A percentile compares a stretch with the other conserved stretches of the same genome.
Evolutionary conservation across 805 yeast genomes (phyloP).

Genomic region (Metschnikowia amazonensis): DNA sequence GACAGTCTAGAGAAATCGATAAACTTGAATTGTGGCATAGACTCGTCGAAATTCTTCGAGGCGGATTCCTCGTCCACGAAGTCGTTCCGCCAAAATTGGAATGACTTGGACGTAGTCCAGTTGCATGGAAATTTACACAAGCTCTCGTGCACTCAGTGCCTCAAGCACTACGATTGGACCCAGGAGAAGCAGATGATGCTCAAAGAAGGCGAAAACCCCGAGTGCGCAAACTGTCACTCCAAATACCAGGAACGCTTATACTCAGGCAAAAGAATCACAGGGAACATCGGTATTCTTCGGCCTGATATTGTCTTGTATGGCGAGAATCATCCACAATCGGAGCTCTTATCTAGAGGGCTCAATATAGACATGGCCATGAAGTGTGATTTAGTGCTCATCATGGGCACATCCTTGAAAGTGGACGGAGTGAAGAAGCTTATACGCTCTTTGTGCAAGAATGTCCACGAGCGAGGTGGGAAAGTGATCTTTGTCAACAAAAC

Average conservation of each 20-base stretch:
- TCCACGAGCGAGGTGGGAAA: slow-evolving; percentile 75
- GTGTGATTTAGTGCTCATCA: slow-evolving; percentile 79
- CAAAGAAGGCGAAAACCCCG: slow-evolving; percentile 65
- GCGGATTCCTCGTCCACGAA: slow-evolving; percentile 15
- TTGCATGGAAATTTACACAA: slow-evolving; percentile 84
- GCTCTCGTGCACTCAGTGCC: slow-evolving; percentile 74
- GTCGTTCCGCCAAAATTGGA: slow-evolving; percentile 47
- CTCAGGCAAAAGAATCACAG: slow-evolving; percentile 71
- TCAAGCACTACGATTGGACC: slow-evolving; percentile 57
- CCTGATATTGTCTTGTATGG: slow-evolving; percentile 93
- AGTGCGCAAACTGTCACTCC: slow-evolving; percentile 66
- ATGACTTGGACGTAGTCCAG: slow-evolving; percentile 72
- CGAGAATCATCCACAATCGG: slow-evolving; percentile 88
- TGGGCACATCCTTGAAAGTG: slow-evolving; percentile 91
- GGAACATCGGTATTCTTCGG: slow-evolving; percentile 68
- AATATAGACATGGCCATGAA: slow-evolving; percentile 57
- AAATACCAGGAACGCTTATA: slow-evolving; percentile 52
- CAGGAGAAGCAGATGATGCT: slow-evolving; percentile 44
- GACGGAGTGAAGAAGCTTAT: slow-evolving; percentile 85
- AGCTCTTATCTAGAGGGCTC: slow-evolving; percentile 67
- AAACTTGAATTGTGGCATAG: slow-evolving; percentile 58
- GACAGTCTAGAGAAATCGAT: slow-evolving; percentile 77
- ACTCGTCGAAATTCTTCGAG: slow-evolving; percentile 28
- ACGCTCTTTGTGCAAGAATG: slow-evolving; percentile 57
- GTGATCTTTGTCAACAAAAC: slow-evolving; percentile 77